These are phyloP conservation scores for Plasmodium knowlesi DNA, from an alignment of 169 alveolate genomes.

Conservation along the genomic window DNA sequence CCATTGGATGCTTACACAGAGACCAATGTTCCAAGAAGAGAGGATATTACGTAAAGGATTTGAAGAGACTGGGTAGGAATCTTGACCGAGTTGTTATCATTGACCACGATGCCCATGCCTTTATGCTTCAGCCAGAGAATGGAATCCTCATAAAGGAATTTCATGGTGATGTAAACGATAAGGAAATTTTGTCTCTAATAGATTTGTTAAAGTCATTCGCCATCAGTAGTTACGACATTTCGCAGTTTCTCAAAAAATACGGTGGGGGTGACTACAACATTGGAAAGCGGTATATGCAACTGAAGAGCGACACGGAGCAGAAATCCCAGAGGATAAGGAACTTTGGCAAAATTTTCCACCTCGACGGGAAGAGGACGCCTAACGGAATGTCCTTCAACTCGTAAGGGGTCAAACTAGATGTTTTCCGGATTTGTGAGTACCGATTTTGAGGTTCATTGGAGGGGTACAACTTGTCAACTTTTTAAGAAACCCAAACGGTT, in stretches of 20 bases:
- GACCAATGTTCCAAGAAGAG: conserved; percentile 87
- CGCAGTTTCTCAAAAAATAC: conserved; percentile 76
- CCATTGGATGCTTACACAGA: conserved; percentile 89
- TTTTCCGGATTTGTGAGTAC: not conserved
- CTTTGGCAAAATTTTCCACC: conserved; percentile 65
- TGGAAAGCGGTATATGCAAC: conserved; percentile 80
- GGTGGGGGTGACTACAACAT: conserved; percentile 88
- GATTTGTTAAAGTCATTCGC: conserved; percentile 89
- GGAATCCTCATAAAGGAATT: conserved; percentile 85
- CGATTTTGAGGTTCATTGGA: not conserved
- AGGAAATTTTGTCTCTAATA: conserved; percentile 82
- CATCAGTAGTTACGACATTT: conserved; percentile 84
- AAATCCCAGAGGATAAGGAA: conserved; percentile 61
- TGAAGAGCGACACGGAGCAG: conserved; percentile 69
- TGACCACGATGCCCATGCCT: conserved; percentile 88
- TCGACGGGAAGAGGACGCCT: conserved; percentile 44
- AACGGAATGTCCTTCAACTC: conserved; percentile 57
- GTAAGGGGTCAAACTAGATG: not conserved
- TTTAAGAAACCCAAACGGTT: not conserved
- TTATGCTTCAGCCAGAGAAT: conserved; percentile 88
- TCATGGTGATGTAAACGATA: conserved; percentile 89
- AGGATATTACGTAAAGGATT: conserved; percentile 85
- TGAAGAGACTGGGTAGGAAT: conserved; percentile 89
- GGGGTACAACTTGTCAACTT: not conserved
- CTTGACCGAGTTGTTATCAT: conserved; percentile 87